Conservation (phyloP, 2,329 filamentous ascomycete genomes). For the Fusarium keratoplasticum region DNA sequence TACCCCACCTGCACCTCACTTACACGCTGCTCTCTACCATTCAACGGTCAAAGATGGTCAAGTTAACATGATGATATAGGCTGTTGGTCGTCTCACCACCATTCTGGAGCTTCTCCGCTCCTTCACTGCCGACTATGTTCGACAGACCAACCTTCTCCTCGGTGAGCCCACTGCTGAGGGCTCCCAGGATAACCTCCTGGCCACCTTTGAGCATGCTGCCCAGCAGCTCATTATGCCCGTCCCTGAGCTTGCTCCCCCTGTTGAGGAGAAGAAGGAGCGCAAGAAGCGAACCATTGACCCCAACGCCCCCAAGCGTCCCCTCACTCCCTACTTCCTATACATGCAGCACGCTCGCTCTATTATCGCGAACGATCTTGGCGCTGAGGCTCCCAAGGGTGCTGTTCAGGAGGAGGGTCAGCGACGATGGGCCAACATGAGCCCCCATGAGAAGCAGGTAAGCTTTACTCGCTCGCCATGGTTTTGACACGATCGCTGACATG, state of each 20-base stretch:
- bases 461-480: not conserved
- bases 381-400: conserved; percentile 83
- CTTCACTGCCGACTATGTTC: conserved; percentile 85
- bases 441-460: conserved; percentile 74
- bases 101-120: conserved; percentile 84
- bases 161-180: conserved; percentile 69
- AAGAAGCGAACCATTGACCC: conserved; percentile 90
- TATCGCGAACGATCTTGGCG: conserved; percentile 82
- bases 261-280: conserved; percentile 84
- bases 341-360: conserved; percentile 88
- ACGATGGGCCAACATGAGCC: conserved; percentile 83
- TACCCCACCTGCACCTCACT: conserved; percentile 9
- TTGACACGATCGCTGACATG: conserved; percentile 3
- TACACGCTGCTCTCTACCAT: conserved; percentile 6
- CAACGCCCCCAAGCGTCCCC: conserved; percentile 91
- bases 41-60: not conserved
- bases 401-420: conserved; percentile 89
- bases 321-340: conserved; percentile 96
- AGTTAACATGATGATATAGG: conserved; percentile 56
- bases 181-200: conserved; percentile 56
- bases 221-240: conserved; percentile 58
- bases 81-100: conserved; percentile 72
- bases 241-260: conserved; percentile 56
- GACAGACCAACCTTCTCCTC: conserved; percentile 87
- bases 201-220: conserved; percentile 65